Evolutionary conservation across 2,329 filamentous ascomycete species (phyloP).

Genomic region (Trematosphaeria pertusa): DNA sequence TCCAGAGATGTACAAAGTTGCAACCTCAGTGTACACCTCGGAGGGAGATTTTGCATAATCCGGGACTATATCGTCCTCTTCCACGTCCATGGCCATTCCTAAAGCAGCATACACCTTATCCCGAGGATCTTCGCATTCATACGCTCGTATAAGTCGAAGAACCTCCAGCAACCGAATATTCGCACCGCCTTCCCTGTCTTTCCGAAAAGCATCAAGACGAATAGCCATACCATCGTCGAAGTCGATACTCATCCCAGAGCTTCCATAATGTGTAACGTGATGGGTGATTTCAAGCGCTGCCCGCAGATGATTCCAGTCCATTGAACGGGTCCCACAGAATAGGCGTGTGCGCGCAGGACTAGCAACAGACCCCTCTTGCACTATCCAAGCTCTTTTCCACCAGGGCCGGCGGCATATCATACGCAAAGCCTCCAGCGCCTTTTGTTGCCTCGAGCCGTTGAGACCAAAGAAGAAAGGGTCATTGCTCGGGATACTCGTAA

Average conservation of each 20-base stretch:
- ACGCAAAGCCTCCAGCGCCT: neutral
- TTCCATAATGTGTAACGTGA: neutral
- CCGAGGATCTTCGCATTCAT: slow-evolving; percentile 10
- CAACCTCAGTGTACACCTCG: slow-evolving; percentile 4
- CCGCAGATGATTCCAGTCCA: slow-evolving; percentile 3
- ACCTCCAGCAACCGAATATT: neutral
- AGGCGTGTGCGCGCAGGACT: slow-evolving; percentile 1
- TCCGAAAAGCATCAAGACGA: neutral
- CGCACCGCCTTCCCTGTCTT: neutral
- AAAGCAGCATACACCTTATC: slow-evolving; percentile 11
- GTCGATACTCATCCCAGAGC: neutral
- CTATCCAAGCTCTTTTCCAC: slow-evolving; percentile 16
- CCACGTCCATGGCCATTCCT: slow-evolving; percentile 12
- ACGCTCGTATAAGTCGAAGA: slow-evolving; percentile 3
- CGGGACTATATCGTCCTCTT: slow-evolving; percentile 2
- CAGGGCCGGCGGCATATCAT: slow-evolving; percentile 5
- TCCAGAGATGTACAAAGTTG: neutral
- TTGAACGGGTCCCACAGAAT: slow-evolving; percentile 4
- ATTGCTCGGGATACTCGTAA: neutral
- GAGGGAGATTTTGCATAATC: slow-evolving; percentile 1
- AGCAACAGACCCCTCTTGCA: slow-evolving; percentile 10
- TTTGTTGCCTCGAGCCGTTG: neutral
- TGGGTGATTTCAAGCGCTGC: neutral
- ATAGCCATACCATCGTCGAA: neutral
- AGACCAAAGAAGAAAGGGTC: slow-evolving; percentile 2